These are phyloP conservation scores for Trichophyton verrucosum DNA, from an alignment of 2,329 filamentous ascomycete genomes.

Conservation along the genomic window DNA sequence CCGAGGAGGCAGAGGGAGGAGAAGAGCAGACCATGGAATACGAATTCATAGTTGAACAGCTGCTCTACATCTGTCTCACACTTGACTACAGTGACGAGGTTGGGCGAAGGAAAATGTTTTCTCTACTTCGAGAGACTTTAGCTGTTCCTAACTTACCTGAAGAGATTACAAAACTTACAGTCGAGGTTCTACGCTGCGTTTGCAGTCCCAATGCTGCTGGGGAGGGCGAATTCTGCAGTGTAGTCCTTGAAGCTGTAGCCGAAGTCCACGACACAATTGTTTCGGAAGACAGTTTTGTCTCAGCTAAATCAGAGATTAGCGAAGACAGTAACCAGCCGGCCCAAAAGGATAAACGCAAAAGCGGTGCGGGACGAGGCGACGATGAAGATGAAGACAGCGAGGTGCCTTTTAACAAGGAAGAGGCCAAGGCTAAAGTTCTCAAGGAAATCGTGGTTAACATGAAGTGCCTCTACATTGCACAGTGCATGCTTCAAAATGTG, in stretches of 20 bases:
- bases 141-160: slow-evolving; percentile 81
- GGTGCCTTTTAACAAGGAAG: slow-evolving; percentile 41
- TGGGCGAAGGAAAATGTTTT: slow-evolving; percentile 89
- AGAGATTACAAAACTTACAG: slow-evolving; percentile 75
- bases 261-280: slow-evolving; percentile 93
- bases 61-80: slow-evolving; percentile 81
- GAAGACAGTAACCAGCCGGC: slow-evolving; percentile 44
- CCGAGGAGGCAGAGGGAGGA: slow-evolving; percentile 46
- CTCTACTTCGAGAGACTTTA: slow-evolving; percentile 70
- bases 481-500: slow-evolving; percentile 94
- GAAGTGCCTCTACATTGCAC: slow-evolving; percentile 93
- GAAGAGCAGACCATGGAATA: slow-evolving; percentile 79
- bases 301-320: slow-evolving; percentile 74
- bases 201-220: slow-evolving; percentile 50
- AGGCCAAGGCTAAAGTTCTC: slow-evolving; percentile 56
- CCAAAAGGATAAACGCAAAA: slow-evolving; percentile 21
- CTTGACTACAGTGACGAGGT: slow-evolving; percentile 98
- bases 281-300: slow-evolving; percentile 76
- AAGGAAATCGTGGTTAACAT: slow-evolving; percentile 93
- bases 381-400: slow-evolving; percentile 48
- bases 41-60: slow-evolving; percentile 90
- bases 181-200: slow-evolving; percentile 70
- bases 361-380: slow-evolving; percentile 36
- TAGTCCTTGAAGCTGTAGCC: slow-evolving; percentile 78
- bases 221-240: slow-evolving; percentile 39